Conservation (phyloP, 257 asterid species). For the Solanum peruvianum region DNA sequence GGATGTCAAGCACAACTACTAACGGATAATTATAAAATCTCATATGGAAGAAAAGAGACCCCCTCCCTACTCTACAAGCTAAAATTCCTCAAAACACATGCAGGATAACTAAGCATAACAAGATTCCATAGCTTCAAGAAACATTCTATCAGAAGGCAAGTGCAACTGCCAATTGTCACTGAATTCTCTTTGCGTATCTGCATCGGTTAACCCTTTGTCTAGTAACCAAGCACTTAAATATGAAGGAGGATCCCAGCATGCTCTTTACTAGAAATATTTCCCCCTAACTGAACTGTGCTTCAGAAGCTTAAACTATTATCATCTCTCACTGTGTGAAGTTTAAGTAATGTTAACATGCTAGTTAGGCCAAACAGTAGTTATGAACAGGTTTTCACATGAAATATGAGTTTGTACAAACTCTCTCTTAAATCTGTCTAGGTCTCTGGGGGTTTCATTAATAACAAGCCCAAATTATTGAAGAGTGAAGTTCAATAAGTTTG, state of each 20-base stretch:
- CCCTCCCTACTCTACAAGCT: not conserved
- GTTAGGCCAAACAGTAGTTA: not conserved
- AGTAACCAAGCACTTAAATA: not conserved
- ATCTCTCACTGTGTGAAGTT: not conserved
- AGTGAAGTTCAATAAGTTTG: not conserved
- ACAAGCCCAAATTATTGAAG: not conserved
- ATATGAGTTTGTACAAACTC: not conserved
- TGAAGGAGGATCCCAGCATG: not conserved
- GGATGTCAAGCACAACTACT: not conserved
- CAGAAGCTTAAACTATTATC: not conserved
- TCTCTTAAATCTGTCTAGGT: not conserved
- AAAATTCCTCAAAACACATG: not conserved
- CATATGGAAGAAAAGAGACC: not conserved
- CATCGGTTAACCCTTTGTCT: not conserved
- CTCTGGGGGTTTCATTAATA: not conserved
- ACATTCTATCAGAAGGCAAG: not conserved
- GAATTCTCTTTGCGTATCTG: not conserved
- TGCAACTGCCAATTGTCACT: not conserved
- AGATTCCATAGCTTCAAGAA: not conserved
- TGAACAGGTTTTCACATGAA: too few relatives aligned
- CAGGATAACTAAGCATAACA: not conserved
- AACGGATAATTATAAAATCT: not conserved
- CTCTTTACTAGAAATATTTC: not conserved
- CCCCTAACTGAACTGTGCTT: not conserved
- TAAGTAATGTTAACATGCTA: not conserved